Conservation (phyloP, 139 green algal species). For the Chlorokybus atmophyticus region DNA sequence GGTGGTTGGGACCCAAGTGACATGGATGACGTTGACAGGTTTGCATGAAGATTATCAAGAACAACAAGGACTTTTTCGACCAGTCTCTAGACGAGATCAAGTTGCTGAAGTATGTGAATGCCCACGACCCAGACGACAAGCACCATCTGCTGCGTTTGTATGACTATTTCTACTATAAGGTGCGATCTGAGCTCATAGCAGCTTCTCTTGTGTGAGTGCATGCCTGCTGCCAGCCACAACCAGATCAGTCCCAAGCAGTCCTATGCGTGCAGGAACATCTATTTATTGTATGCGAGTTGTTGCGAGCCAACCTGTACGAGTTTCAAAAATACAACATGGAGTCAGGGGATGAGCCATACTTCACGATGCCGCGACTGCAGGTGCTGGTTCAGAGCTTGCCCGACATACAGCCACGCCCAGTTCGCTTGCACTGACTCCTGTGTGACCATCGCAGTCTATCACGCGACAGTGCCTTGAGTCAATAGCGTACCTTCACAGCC, state of each 20-base stretch:
- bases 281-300: slow-evolving; percentile 90
- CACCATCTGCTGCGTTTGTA: slow-evolving; percentile 75
- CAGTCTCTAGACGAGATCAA: slow-evolving; percentile 95
- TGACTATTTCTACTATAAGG: slow-evolving; percentile 91
- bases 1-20: too few species aligned
- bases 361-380: slow-evolving; percentile 65
- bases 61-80: slow-evolving; percentile 97
- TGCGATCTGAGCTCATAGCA: too few species aligned
- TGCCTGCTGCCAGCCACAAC: too few species aligned
- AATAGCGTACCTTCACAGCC: slow-evolving; percentile 77
- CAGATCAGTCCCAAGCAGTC: too few species aligned
- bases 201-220: too few species aligned
- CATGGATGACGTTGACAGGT: too few species aligned
- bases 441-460: slow-evolving; percentile 47
- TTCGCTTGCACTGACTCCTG: slow-evolving; percentile 1
- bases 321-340: slow-evolving; percentile 90
- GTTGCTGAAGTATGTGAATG: slow-evolving; percentile 76
- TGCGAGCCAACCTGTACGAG: slow-evolving; percentile 94
- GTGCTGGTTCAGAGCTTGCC: slow-evolving; percentile 5
- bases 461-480: slow-evolving; percentile 59
- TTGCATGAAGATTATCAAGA: slow-evolving; percentile 94
- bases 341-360: slow-evolving; percentile 67
- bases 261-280: slow-evolving; percentile 91
- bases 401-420: too few species aligned
- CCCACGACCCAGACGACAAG: slow-evolving; percentile 69